Evolutionary conservation across 202 grass and related monocot species (phyloP).

Genomic region (Schoenoplectus tabernaemontani): DNA sequence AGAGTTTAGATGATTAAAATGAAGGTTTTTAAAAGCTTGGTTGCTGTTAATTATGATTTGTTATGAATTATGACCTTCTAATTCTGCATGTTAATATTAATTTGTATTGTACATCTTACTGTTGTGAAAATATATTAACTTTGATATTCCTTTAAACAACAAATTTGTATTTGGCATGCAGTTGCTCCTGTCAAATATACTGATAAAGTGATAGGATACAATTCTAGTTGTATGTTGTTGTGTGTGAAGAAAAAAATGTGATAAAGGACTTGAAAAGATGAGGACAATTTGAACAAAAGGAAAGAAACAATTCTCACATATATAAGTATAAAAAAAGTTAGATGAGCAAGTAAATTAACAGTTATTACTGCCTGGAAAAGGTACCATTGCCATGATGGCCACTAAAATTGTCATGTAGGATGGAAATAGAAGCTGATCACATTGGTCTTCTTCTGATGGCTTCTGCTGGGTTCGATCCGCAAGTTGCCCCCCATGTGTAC

Average conservation of each 20-base stretch:
- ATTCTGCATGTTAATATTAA: background rate
- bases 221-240: background rate
- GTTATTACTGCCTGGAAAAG: background rate
- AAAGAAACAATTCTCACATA: background rate
- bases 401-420: conserved; percentile 29
- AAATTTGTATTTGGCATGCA: background rate
- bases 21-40: no score
- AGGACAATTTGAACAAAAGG: background rate
- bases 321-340: background rate
- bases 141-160: background rate
- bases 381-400: background rate
- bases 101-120: background rate
- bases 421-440: conserved; percentile 84
- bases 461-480: conserved; percentile 65
- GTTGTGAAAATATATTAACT: background rate
- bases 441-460: conserved; percentile 70
- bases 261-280: background rate
- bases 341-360: background rate
- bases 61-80: background rate
- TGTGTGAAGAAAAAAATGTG: background rate
- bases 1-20: no score
- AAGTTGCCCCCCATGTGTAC: conserved; percentile 47
- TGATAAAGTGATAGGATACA: background rate
- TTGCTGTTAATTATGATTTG: background rate
- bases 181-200: background rate